phyloP scores from a whole-genome alignment of 2,329 filamentous ascomycete species.

The Myriosclerotinia duriaeana region DNA sequence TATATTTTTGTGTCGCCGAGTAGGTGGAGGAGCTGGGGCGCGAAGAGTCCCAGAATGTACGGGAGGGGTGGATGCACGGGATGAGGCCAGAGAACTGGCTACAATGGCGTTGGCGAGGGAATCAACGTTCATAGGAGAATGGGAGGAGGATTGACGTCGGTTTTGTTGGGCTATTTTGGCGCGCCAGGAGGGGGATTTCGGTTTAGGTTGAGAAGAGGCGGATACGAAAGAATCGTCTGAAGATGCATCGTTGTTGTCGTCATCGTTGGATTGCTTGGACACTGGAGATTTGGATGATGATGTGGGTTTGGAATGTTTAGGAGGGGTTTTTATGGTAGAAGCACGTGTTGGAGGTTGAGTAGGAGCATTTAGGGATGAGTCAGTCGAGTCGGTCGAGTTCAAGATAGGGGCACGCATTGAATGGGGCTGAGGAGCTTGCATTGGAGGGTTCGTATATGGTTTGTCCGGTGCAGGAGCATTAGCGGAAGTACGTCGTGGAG shows the following conservation, averaged over 20 bases:
- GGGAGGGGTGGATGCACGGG: conserved; percentile 49
- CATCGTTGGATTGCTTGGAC: conserved; percentile 7
- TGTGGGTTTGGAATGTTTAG: conserved; percentile 6
- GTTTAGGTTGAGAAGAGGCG: conserved; percentile 32
- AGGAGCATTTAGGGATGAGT: background rate
- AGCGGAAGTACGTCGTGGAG: background rate
- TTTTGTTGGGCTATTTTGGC: conserved; percentile 35
- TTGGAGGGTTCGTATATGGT: background rate
- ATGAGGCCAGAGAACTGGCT: conserved; percentile 69
- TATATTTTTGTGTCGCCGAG: conserved; percentile 40
- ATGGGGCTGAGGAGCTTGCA: conserved; percentile 3
- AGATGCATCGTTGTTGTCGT: conserved; percentile 32
- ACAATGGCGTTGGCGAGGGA: conserved; percentile 73
- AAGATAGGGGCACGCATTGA: conserved; percentile 7
- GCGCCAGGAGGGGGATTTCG: conserved; percentile 31
- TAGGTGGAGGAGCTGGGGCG: conserved; percentile 39
- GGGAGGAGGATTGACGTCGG: conserved; percentile 28
- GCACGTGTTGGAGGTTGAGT: background rate
- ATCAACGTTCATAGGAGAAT: conserved; percentile 53
- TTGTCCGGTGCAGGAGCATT: background rate
- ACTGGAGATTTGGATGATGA: conserved; percentile 19
- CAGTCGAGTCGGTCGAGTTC: background rate
- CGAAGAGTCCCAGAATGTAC: conserved; percentile 22
- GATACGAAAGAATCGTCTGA: conserved; percentile 41
- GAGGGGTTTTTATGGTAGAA: conserved; percentile 9